Evolutionary conservation across 2,329 filamentous ascomycete genomes (phyloP), one percentile per base, ranked within the genome.

Genomic region (Beauveria sp.): DNA sequence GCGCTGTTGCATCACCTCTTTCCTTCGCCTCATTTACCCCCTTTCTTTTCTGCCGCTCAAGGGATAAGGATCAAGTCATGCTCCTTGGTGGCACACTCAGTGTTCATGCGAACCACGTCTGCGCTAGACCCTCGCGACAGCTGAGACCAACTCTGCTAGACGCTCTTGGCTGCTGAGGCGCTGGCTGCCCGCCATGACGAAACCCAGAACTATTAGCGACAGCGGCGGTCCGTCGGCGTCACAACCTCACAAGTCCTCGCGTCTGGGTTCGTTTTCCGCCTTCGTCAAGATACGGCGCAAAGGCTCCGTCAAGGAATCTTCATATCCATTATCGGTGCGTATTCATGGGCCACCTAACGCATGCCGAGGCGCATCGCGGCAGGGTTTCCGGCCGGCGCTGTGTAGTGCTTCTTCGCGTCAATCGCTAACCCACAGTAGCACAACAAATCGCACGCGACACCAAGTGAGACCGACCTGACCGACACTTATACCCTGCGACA

Each of bases 381-480:
- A 6, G 38, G 7, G 3, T 43, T 7, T 24, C 9, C 30, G 5
- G 20, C 22, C 34, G 55, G 38, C 56, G 51, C 50, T 28, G 22
- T 24, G 6, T 14, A 62, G 7, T 70, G 16, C 34, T n/a, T 47
- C n/a, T 24, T 16, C 34, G 16, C 45, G 24, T 22, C 40, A n/a
- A 20, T 45, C 18, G 71, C 30, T 62, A 66, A 34, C 67, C 66
- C 7, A 3, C 16, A 38, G 40, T 38, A 60, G 57, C 38, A 53
- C 26, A 49, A 45, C 46, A 60, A 60, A 46, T 22, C 47, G 7
- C 34, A 12, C 49, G 24, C 34, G 22, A 34, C 34, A 18, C 51
- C 30, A 7, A 61, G 59, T 28, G 59, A 61, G n/a, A 28, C 22
- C 24, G 59, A 61, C 24, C 45, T 61, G 3, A 38, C 51, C 45